These are phyloP conservation scores for Penicillium thymicola DNA, from an alignment of 2,329 filamentous ascomycete species.

Conservation along the genomic window DNA sequence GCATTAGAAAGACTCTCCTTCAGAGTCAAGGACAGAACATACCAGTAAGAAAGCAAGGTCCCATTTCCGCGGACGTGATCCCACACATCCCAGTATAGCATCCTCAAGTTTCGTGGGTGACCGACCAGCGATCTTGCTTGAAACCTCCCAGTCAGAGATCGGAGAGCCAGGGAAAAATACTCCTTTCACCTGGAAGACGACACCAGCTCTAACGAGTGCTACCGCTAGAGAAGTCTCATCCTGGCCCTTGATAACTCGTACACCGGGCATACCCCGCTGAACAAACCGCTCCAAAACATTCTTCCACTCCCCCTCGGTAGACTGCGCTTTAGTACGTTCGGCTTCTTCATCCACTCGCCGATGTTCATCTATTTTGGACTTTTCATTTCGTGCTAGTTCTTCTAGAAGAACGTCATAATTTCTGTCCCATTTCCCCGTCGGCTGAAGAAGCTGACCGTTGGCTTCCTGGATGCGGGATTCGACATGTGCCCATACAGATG, in stretches of 20 bases:
- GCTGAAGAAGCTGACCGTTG: constrained; percentile 37
- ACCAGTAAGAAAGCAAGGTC: constrained; percentile 41
- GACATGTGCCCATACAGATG: constrained; percentile 38
- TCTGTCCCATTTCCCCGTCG: constrained; percentile 39
- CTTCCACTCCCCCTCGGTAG: constrained; percentile 34
- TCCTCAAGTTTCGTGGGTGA: constrained; percentile 33
- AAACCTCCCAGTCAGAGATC: constrained; percentile 36
- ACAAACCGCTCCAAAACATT: constrained; percentile 33
- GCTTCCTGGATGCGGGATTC: constrained; percentile 37
- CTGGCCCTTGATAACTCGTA: constrained; percentile 28
- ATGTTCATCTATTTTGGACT: constrained; percentile 24
- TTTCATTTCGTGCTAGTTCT: constrained; percentile 31
- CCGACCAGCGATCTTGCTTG: constrained; percentile 24
- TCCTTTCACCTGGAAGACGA: constrained; percentile 34
- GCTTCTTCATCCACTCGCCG: constrained; percentile 28
- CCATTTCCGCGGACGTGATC: constrained; percentile 37
- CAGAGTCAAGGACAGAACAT: constrained; percentile 13
- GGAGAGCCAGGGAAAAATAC: constrained; percentile 15
- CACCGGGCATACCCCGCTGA: constrained; percentile 25
- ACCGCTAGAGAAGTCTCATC: constrained; percentile 27
- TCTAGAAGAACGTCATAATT: constrained; percentile 40
- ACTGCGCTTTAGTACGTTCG: constrained; percentile 27
- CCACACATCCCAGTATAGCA: constrained; percentile 35
- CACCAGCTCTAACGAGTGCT: constrained; percentile 32
- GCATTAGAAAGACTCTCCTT: constrained; percentile 4